These are phyloP conservation scores for Xerocomus potaroensis DNA, from an alignment of 768 basidiomycete genomes.

Conservation along the genomic window DNA sequence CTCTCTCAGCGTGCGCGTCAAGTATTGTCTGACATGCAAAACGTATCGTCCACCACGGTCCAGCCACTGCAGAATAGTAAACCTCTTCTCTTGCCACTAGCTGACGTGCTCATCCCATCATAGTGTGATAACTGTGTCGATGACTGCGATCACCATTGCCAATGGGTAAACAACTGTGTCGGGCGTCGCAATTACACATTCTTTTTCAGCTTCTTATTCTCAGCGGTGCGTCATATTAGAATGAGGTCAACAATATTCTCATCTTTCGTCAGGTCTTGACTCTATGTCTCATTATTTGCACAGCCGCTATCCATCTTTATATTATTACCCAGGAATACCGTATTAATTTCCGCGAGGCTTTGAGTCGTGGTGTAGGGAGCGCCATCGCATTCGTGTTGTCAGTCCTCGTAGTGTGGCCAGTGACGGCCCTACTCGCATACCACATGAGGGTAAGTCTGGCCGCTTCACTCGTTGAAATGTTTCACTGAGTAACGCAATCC, in stretches of 20 bases:
- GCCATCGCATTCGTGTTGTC: slow-evolving; percentile 76
- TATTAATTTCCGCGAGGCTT: slow-evolving; percentile 45
- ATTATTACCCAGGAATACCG: slow-evolving; percentile 53
- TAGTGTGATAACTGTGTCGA: slow-evolving; percentile 98
- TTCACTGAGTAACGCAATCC: slow-evolving; percentile 7
- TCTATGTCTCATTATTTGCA: slow-evolving; percentile 71
- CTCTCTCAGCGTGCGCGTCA: slow-evolving; percentile 69
- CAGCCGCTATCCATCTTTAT: slow-evolving; percentile 78
- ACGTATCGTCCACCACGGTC: slow-evolving; percentile 92
- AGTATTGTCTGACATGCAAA: slow-evolving; percentile 91
- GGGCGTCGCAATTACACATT: slow-evolving; percentile 92
- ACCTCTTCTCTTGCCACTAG: slow-evolving; percentile 2
- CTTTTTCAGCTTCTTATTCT: slow-evolving; percentile 84
- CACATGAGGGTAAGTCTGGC: slow-evolving; percentile 70
- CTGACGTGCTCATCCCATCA: not conserved
- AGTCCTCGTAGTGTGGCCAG: slow-evolving; percentile 75
- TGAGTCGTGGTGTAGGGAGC: slow-evolving; percentile 60
- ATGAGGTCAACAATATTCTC: not conserved
- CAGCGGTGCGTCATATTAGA: slow-evolving; percentile 50
- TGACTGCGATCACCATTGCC: slow-evolving; percentile 88
- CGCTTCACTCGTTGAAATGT: not conserved
- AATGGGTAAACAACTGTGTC: slow-evolving; percentile 94
- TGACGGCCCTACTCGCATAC: slow-evolving; percentile 73
- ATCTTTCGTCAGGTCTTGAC: slow-evolving; percentile 54
- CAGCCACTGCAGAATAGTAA: slow-evolving; percentile 92